Evolutionary conservation across 2,329 filamentous ascomycete genomes (phyloP).

Genomic region (Scedosporium dehoogii): DNA sequence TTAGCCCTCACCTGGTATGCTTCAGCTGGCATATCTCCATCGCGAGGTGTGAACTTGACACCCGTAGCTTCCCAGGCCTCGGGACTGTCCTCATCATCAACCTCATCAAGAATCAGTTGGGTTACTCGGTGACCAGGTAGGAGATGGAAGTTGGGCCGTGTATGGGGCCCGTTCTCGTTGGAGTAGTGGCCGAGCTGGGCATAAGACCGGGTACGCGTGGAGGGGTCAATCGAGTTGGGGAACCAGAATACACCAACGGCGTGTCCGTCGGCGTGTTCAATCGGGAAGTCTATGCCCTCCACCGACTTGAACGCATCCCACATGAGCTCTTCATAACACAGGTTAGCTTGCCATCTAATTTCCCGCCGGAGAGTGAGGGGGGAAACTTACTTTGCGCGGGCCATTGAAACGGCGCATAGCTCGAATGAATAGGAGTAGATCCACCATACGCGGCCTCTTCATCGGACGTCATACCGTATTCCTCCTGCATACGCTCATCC

Average conservation of each 20-base stretch:
- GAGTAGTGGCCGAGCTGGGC: constrained; percentile 20
- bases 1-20: constrained; percentile 11
- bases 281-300: constrained; percentile 15
- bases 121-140: constrained; percentile 10
- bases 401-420: constrained; percentile 11
- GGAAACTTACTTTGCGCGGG: background rate
- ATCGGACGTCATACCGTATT: constrained; percentile 17
- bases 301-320: constrained; percentile 13
- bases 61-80: constrained; percentile 5
- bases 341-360: background rate
- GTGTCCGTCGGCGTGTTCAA: constrained; percentile 16
- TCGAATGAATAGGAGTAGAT: constrained; percentile 10
- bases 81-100: background rate
- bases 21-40: constrained; percentile 7
- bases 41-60: constrained; percentile 8
- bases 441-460: constrained; percentile 11
- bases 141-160: constrained; percentile 9
- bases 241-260: constrained; percentile 21
- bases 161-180: constrained; percentile 9
- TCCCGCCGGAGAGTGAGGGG: too few species aligned
- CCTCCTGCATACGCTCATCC: constrained; percentile 9
- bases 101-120: constrained; percentile 5
- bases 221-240: constrained; percentile 19
- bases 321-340: constrained; percentile 2
- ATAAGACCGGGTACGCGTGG: constrained; percentile 18